A percentile compares a stretch with the other conserved stretches of the same genome.
Evolutionary conservation across 2,329 filamentous ascomycete species (phyloP).

Genomic region (Basipetospora sp.): DNA sequence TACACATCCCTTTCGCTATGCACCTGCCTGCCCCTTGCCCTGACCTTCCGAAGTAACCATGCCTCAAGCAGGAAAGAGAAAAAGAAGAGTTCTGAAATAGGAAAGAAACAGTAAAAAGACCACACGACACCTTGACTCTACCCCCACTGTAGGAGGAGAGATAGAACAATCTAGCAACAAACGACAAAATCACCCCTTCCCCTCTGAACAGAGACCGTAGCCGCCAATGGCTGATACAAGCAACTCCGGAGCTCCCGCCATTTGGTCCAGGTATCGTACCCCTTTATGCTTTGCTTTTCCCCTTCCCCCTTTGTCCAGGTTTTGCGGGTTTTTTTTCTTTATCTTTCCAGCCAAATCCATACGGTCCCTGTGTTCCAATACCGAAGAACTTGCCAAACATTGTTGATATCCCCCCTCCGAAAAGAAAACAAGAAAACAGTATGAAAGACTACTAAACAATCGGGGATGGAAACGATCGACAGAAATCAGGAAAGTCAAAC

Average conservation of each 20-base stretch:
- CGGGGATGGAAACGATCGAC: constrained; percentile 2
- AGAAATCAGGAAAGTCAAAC: constrained; percentile 7
- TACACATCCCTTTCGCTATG: constrained; percentile 8
- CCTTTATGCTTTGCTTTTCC: constrained; percentile 8
- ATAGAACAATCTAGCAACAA: constrained; percentile 6
- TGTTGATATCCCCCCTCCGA: constrained; percentile 15
- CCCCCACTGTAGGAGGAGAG: too few relatives aligned
- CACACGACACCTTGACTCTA: too few relatives aligned
- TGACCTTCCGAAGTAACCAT: constrained; percentile 2
- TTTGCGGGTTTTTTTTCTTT: constrained; percentile 16
- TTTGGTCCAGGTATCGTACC: constrained; percentile 4
- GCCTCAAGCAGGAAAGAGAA: constrained; percentile 4
- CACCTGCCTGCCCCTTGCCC: constrained; percentile 3
- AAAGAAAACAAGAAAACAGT: constrained; percentile 9
- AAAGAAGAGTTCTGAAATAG: too few relatives aligned
- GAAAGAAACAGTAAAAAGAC: too few relatives aligned
- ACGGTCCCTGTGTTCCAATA: constrained; percentile 3
- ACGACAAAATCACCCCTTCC: constrained; percentile 1
- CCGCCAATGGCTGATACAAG: constrained; percentile 1
- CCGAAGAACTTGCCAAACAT: constrained; percentile 19
- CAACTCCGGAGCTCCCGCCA: constrained; percentile 4
- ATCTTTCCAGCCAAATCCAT: constrained; percentile 23
- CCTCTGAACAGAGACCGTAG: constrained; percentile 1
- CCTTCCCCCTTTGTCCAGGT: too few relatives aligned
- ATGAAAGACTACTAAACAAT: constrained; percentile 5